A percentile compares a stretch with the other conserved stretches of the same genome.
These are phyloP conservation scores for Leptographium galeiforme DNA, from an alignment of 2,329 filamentous ascomycete species.

Conservation along the genomic window DNA sequence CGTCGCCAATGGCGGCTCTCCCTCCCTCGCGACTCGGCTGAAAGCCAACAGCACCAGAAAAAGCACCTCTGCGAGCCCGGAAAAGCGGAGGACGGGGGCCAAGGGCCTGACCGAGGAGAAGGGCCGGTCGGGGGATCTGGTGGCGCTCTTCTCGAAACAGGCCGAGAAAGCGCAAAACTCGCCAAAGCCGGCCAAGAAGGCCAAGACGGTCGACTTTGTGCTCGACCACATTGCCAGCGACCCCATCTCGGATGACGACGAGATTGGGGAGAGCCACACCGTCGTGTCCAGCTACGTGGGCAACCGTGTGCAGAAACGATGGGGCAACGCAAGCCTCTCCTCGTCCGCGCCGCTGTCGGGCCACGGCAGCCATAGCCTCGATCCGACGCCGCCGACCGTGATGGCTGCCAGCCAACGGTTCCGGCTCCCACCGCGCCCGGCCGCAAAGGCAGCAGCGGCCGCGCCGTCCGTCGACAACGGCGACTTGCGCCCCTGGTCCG, in stretches of 20 bases:
- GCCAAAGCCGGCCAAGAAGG: constrained; percentile 4
- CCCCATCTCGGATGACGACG: constrained; percentile 48
- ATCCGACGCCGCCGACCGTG: constrained; percentile 18
- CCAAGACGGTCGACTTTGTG: constrained; percentile 10
- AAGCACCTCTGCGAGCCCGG: constrained; percentile 31
- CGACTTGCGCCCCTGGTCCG: constrained; percentile 70
- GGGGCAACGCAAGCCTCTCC: constrained; percentile 21
- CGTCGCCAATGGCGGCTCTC: not conserved
- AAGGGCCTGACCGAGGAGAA: constrained; percentile 29
- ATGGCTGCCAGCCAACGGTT: constrained; percentile 3
- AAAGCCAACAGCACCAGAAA: constrained; percentile 13
- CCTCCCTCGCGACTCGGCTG: constrained; percentile 5
- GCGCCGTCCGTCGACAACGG: constrained; percentile 20
- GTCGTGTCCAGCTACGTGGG: constrained; percentile 41
- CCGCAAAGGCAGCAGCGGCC: not conserved
- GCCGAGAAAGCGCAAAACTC: constrained; percentile 31
- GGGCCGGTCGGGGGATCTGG: constrained; percentile 41
- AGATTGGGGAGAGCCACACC: constrained; percentile 36
- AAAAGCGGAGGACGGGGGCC: constrained; percentile 19
- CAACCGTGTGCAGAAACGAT: constrained; percentile 40
- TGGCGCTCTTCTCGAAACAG: constrained; percentile 49
- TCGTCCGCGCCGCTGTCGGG: constrained; percentile 11
- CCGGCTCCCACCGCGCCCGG: not conserved
- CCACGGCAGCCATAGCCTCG: constrained; percentile 4
- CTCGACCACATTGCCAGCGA: constrained; percentile 40